phyloP scores from a whole-genome alignment of 371 early-diverging fungal species.

The Mucor piriformis region DNA sequence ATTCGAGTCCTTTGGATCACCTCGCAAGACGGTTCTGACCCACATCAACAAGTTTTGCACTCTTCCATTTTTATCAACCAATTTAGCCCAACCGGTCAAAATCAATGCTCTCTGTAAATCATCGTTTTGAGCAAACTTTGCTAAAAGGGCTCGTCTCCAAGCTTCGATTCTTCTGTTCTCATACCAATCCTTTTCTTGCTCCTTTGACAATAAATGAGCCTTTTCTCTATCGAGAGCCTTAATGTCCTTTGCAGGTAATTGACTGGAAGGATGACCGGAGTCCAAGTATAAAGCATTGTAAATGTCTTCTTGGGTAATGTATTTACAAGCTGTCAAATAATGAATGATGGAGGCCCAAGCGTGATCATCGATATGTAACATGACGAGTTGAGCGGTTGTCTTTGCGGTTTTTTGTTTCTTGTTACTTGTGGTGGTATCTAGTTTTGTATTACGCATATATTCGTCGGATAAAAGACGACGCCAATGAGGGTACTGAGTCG shows the following conservation, averaged over 20 bases:
- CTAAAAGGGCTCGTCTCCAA: constrained; percentile 27
- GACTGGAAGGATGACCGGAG: constrained; percentile 20
- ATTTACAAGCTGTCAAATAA: constrained; percentile 29
- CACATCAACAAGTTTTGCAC: constrained; percentile 29
- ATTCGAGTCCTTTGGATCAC: constrained; percentile 16
- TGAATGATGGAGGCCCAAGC: constrained; percentile 41
- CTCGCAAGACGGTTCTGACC: constrained; percentile 31
- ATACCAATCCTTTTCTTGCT: constrained; percentile 20
- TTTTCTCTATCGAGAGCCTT: constrained; percentile 1
- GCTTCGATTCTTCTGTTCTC: constrained; percentile 19
- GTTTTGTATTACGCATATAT: constrained; percentile 35
- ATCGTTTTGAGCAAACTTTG: constrained; percentile 38
- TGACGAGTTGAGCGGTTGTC: constrained; percentile 22
- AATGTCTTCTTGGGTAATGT: constrained; percentile 14
- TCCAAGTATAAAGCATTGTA: constrained; percentile 23
- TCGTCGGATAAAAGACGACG: constrained; percentile 34
- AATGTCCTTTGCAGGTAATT: constrained; percentile 17
- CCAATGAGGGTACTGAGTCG: constrained; percentile 34
- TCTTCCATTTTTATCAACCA: constrained; percentile 18
- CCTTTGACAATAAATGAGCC: constrained; percentile 1
- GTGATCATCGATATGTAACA: constrained; percentile 37
- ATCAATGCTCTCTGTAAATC: constrained; percentile 34
- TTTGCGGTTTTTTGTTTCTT: neutral
- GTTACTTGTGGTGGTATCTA: neutral
- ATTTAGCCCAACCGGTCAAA: constrained; percentile 35